Percentiles rank a stretch among this genome's conserved stretches.
These are phyloP conservation scores for Dujonia santamariae DNA, from an alignment of 1,139 yeast species.

Conservation along the genomic window DNA sequence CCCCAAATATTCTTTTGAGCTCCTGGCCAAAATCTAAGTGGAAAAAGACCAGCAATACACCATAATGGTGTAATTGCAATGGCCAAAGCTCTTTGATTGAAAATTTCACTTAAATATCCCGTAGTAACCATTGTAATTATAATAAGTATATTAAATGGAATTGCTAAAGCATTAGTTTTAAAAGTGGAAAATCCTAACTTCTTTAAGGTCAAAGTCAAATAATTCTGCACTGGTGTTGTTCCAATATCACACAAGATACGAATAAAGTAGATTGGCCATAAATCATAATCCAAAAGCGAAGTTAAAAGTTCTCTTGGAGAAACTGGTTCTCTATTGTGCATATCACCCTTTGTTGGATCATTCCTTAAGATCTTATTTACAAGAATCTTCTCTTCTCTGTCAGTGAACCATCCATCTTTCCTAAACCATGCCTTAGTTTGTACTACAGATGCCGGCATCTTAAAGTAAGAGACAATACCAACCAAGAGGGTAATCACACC, in stretches of 20 bases:
- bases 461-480: conserved; percentile 27
- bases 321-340: conserved; percentile 31
- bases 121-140: conserved; percentile 14
- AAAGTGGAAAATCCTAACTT: conserved; percentile 18
- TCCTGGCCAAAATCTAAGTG: conserved; percentile 17
- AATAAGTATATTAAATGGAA: conserved; percentile 15
- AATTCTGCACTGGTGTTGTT: conserved; percentile 24
- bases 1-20: conserved; percentile 18
- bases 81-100: conserved; percentile 13
- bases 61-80: conserved; percentile 17
- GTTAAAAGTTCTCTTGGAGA: conserved; percentile 17
- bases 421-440: conserved; percentile 25
- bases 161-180: conserved; percentile 18
- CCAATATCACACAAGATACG: conserved; percentile 43
- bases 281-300: conserved; percentile 22
- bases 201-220: conserved; percentile 17
- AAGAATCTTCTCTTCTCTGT: conserved; percentile 29
- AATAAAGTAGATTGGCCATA: conserved; percentile 52
- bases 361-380: conserved; percentile 30
- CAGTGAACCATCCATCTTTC: conserved; percentile 36
- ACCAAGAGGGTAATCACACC: conserved; percentile 27
- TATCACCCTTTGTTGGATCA: conserved; percentile 33
- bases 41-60: conserved; percentile 16
- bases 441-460: conserved; percentile 34
- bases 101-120: conserved; percentile 12